Conservation (phyloP, 345 rosid genomes). For the Eucalyptus melliodora region DNA sequence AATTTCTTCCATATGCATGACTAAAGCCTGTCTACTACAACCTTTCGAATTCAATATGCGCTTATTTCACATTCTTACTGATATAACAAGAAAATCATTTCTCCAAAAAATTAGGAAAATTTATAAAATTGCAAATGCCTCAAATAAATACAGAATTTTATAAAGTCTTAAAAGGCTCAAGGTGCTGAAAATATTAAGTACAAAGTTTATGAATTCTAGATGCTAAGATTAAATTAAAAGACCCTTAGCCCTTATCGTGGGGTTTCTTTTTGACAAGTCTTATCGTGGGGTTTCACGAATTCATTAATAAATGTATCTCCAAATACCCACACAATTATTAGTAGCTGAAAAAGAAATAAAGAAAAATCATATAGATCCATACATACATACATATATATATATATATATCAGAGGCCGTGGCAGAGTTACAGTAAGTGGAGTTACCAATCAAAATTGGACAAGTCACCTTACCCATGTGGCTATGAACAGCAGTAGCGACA, state of each 20-base stretch:
- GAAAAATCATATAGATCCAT: neutral
- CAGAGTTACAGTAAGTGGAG: neutral
- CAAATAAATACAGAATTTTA: neutral
- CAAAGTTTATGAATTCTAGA: neutral
- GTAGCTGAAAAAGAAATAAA: neutral
- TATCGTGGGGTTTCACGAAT: neutral
- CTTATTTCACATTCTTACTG: fast-evolving
- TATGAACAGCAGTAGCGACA: neutral
- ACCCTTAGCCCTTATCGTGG: neutral
- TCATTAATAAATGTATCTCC: neutral
- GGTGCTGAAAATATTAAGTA: neutral
- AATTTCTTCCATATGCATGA: neutral
- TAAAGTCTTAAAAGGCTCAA: neutral
- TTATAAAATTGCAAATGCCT: neutral
- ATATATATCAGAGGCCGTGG: neutral
- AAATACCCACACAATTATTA: neutral
- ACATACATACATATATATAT: neutral
- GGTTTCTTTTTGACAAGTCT: neutral
- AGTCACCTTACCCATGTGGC: neutral
- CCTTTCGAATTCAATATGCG: neutral
- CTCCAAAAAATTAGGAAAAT: neutral
- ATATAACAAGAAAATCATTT: neutral
- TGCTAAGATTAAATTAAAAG: neutral
- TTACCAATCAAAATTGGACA: neutral
- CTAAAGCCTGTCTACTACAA: neutral